Percentiles rank a stretch among this genome's conserved stretches.
These are phyloP conservation scores for Stachybotrys chlorohalonatus DNA, from an alignment of 2,329 filamentous ascomycete species.

Conservation along the genomic window DNA sequence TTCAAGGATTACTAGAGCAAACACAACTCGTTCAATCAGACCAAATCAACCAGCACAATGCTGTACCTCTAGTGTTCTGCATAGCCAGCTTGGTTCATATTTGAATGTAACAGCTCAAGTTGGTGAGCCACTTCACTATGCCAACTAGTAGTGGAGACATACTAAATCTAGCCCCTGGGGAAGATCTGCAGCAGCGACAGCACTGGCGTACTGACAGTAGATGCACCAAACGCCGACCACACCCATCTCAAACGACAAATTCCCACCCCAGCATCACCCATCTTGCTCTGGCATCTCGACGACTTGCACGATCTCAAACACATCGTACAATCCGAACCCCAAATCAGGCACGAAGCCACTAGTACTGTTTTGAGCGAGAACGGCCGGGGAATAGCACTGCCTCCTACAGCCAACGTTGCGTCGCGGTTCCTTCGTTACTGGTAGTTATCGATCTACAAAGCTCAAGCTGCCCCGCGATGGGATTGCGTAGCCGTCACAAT, in stretches of 20 bases:
- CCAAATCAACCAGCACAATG: too few species aligned
- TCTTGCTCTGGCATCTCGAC: background rate
- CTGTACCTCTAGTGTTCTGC: too few species aligned
- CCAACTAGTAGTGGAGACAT: background rate
- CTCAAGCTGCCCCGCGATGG: conserved; percentile 34
- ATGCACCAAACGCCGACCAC: background rate
- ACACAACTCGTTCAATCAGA: too few species aligned
- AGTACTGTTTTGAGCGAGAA: too few species aligned
- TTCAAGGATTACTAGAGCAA: too few species aligned
- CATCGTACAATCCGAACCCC: background rate
- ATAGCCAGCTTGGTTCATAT: background rate
- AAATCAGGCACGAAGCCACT: background rate
- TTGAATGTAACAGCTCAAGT: background rate
- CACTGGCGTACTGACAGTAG: background rate
- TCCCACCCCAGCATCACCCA: background rate
- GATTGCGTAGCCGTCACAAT: conserved; percentile 38
- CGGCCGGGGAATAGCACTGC: too few species aligned
- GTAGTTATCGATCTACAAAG: background rate
- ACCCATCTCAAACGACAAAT: background rate
- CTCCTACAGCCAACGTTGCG: too few species aligned
- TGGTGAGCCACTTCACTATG: background rate
- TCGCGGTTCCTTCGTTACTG: too few species aligned
- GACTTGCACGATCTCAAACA: background rate
- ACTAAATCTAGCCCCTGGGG: background rate
- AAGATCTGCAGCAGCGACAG: too few species aligned